Evolutionary conservation across 805 yeast genomes (phyloP), one percentile per base, ranked within the genome.

Genomic region (Ascoidea rubescens): DNA sequence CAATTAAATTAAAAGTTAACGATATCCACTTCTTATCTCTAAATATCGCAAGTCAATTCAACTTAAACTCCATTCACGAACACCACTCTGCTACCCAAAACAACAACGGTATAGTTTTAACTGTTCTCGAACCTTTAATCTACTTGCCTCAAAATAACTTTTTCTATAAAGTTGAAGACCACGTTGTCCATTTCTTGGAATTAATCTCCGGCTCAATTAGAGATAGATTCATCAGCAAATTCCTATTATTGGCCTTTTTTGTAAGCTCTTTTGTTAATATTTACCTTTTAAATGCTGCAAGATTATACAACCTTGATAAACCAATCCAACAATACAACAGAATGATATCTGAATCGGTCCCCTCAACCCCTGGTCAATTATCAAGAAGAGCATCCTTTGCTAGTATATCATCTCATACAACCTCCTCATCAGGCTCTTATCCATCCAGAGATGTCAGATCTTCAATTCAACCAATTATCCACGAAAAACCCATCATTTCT

Each of bases 261-360:
- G 69, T 87, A 57, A 85, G 95, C 57, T 77, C 87, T 52, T 80
- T 84, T 5, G 80, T 87, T 57, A 93, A 93, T 64, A 80, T 85
- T 50, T 91, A 90, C 66, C 74, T 93, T 58, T 75, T 91, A 64
- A 87, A 88, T 61, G 93, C 87, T 53, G 84, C 96, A n/a, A 77
- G 86, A 65, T 72, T 75, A 51, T 86, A 84, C 59, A 71, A 78
- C 6, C 66, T 64, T 48, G 62, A 66, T 52, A 70, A 53, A 67
- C 77, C 51, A 64, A 71, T 43, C 8, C 43, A 37, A 10, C 43
- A 37, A 37, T 37, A 37, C 14, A 37, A 37, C 8, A 21, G 28
- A 21, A 21, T 21, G 28, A 21, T 21, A 21, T 21, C 28, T 21
- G 28, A 21, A 21, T 21, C 28, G 3, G 28, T 21, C 28, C 28